These are phyloP conservation scores for Cystofilobasidium bisporidii DNA, from an alignment of 768 basidiomycete species.

Conservation along the genomic window DNA sequence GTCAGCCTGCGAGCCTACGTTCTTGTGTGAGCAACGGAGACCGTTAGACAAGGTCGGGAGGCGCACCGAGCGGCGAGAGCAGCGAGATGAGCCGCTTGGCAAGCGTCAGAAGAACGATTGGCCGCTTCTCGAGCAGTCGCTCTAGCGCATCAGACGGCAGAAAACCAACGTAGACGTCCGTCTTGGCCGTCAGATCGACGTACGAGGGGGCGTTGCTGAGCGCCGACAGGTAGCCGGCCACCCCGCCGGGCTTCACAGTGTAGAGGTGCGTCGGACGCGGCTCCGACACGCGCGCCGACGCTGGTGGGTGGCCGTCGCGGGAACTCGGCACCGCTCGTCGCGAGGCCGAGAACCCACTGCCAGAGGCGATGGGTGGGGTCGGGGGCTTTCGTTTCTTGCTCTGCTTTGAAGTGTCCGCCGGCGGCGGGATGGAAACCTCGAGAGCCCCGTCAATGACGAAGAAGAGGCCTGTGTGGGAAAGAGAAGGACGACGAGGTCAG, in stretches of 20 bases:
- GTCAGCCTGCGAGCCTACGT: too few species aligned
- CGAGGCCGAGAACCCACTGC: background rate
- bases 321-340: background rate
- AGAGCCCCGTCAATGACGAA: slow-evolving; percentile 94
- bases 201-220: slow-evolving; percentile 86
- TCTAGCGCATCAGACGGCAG: slow-evolving; percentile 80
- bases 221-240: slow-evolving; percentile 91
- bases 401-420: background rate
- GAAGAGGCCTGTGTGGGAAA: slow-evolving; percentile 72
- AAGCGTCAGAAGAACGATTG: slow-evolving; percentile 88
- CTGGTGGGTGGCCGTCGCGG: background rate
- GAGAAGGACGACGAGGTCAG: background rate
- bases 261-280: slow-evolving; percentile 52
- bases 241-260: slow-evolving; percentile 92
- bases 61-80: slow-evolving; percentile 77
- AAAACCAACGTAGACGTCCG: slow-evolving; percentile 96
- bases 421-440: slow-evolving; percentile 47
- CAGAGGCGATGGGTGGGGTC: background rate
- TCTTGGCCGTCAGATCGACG: slow-evolving; percentile 93
- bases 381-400: slow-evolving; percentile 3
- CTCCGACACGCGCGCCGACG: background rate
- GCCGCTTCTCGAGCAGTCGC: slow-evolving; percentile 78
- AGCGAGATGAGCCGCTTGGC: slow-evolving; percentile 94
- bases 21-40: too few species aligned
- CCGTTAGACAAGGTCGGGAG: too few species aligned